Percentiles rank a stretch among this genome's conserved stretches.
These are phyloP conservation scores for Didymella pinodella DNA, from an alignment of 2,329 filamentous ascomycete species.

Conservation along the genomic window DNA sequence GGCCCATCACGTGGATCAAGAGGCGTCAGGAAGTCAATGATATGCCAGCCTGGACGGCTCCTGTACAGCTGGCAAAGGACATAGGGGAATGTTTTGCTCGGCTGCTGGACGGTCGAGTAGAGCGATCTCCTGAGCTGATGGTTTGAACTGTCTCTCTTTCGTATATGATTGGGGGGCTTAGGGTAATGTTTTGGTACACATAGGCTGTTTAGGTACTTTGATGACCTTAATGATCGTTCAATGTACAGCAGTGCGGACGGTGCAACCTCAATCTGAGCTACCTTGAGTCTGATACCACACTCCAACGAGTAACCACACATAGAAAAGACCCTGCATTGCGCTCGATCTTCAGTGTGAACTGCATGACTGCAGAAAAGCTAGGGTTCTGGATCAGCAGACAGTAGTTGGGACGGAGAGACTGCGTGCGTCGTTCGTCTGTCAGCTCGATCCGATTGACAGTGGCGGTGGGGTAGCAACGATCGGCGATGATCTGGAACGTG, in stretches of 20 bases:
- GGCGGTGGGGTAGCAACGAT: slow-evolving; percentile 7
- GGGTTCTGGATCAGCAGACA: too few relatives aligned
- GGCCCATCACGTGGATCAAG: slow-evolving; percentile 50
- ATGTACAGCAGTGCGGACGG: too few relatives aligned
- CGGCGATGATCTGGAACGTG: slow-evolving; percentile 15
- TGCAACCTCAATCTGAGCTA: too few relatives aligned
- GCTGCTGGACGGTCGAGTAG: slow-evolving; percentile 25
- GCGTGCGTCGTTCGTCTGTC: too few relatives aligned
- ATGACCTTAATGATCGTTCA: neutral
- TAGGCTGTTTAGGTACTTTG: neutral
- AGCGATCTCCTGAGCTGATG: slow-evolving; percentile 4
- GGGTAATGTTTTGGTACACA: neutral
- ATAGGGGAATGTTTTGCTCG: slow-evolving; percentile 51
- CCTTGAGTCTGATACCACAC: too few relatives aligned
- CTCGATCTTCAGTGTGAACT: too few relatives aligned
- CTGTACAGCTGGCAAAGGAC: slow-evolving; percentile 52
- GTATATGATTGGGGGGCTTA: neutral
- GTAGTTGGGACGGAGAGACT: too few relatives aligned
- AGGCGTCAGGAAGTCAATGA: slow-evolving; percentile 45
- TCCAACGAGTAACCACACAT: too few relatives aligned
- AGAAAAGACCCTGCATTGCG: too few relatives aligned
- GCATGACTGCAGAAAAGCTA: neutral
- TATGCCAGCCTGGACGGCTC: slow-evolving; percentile 53
- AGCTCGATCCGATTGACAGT: slow-evolving; percentile 4
- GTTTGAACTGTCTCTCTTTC: neutral